Percentiles rank a stretch among this genome's conserved stretches.
phyloP scores from a whole-genome alignment of 805 yeast genomes.

The Starmerella roubikii region DNA sequence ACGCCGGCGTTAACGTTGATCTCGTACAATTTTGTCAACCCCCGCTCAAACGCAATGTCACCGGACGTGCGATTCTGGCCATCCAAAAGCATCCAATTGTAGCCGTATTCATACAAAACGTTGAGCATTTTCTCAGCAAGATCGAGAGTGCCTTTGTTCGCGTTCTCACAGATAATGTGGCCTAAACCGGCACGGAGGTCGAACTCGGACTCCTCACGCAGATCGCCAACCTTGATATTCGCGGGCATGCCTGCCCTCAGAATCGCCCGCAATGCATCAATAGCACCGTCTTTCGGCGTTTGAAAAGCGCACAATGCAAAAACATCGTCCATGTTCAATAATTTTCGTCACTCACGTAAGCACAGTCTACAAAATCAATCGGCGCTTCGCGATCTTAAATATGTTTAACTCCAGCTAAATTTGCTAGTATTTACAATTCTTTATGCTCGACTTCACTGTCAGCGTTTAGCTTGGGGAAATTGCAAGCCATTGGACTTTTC shows the following conservation, averaged over 20 bases:
- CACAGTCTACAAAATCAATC: too few species aligned
- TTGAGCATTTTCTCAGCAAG: conserved; percentile 38
- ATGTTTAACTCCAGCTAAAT: not conserved
- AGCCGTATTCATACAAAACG: conserved; percentile 66
- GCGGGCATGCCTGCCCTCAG: conserved; percentile 22
- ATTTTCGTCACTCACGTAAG: not conserved
- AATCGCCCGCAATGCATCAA: conserved; percentile 15
- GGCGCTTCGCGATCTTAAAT: not conserved
- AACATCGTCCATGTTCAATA: conserved; percentile 1
- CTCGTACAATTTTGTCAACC: conserved; percentile 30
- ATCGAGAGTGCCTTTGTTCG: conserved; percentile 7
- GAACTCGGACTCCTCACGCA: conserved; percentile 14
- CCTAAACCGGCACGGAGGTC: conserved; percentile 17
- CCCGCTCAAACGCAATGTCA: conserved; percentile 51
- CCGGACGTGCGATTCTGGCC: conserved; percentile 69
- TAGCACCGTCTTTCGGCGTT: conserved; percentile 16
- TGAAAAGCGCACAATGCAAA: conserved; percentile 14
- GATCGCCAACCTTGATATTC: conserved; percentile 18
- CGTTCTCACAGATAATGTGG: conserved; percentile 17
- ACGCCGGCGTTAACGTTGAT: conserved; percentile 71
- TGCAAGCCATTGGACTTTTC: conserved; percentile 19
- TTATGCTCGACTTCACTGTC: conserved; percentile 6
- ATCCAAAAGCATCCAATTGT: conserved; percentile 80
- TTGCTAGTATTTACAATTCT: conserved; percentile 2
- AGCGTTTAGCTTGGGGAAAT: not conserved